Conservation (phyloP, 345 rosid species). For the Citrus sinensis region DNA sequence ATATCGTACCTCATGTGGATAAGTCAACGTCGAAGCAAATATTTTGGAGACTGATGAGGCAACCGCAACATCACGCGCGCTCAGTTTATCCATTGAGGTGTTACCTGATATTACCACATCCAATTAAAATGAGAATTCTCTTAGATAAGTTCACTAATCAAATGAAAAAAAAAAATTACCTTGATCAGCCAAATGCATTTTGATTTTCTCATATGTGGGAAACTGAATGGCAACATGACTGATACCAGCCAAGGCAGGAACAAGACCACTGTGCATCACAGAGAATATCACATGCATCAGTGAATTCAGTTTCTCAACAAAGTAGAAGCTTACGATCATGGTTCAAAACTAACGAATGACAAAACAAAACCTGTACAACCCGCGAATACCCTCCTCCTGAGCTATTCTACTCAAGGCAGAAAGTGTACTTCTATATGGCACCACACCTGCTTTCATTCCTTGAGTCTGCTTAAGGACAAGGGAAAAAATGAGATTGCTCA, state of each 20-base stretch:
- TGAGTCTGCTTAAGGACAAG: slow-evolving; percentile 50
- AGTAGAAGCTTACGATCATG: background rate
- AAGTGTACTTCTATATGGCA: slow-evolving; percentile 66
- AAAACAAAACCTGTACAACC: slow-evolving; percentile 63
- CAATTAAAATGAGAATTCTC: background rate
- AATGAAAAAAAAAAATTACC: slow-evolving; percentile 30
- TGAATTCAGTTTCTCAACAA: background rate
- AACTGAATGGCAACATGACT: slow-evolving; percentile 96
- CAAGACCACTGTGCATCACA: slow-evolving; percentile 62
- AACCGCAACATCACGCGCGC: slow-evolving; percentile 80
- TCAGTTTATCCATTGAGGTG: slow-evolving; percentile 56
- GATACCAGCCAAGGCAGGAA: slow-evolving; percentile 83
- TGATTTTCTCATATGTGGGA: slow-evolving; percentile 74
- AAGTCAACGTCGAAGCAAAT: slow-evolving; percentile 85
- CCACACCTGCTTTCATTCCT: slow-evolving; percentile 65
- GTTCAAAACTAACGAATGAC: background rate
- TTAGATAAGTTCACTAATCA: background rate
- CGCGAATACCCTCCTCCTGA: slow-evolving; percentile 79
- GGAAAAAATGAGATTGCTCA: slow-evolving; percentile 6
- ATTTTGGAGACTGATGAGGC: slow-evolving; percentile 86
- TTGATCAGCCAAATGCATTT: slow-evolving; percentile 56
- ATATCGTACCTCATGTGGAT: slow-evolving; percentile 78
- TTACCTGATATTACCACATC: slow-evolving; percentile 35
- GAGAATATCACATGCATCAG: slow-evolving; percentile 7
- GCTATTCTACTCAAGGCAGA: slow-evolving; percentile 84